Conservation (phyloP, 345 rosid genomes). For the Luvunga scandens region DNA sequence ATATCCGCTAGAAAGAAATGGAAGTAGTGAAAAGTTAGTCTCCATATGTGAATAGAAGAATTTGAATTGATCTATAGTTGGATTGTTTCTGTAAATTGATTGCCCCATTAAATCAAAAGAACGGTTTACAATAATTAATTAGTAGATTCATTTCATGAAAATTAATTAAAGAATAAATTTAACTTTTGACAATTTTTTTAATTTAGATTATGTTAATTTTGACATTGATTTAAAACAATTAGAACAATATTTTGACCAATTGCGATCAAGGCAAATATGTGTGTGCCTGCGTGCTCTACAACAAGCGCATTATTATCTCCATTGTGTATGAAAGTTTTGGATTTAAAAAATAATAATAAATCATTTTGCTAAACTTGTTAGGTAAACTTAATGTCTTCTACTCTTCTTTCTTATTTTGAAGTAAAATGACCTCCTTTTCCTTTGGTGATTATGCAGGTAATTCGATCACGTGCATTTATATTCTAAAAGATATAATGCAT, state of each 20-base stretch:
- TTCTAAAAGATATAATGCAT: neutral
- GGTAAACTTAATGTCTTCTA: too few species aligned
- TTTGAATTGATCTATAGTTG: constrained; percentile 1
- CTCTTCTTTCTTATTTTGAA: too few species aligned
- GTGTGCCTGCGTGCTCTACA: neutral
- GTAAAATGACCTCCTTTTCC: neutral
- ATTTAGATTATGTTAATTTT: neutral
- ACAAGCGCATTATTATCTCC: neutral
- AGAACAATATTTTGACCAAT: neutral
- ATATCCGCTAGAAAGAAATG: constrained; percentile 3
- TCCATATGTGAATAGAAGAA: neutral
- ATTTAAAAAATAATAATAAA: neutral
- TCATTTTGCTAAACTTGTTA: too few species aligned
- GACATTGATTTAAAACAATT: neutral
- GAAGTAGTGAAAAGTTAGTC: neutral
- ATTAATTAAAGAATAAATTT: too few species aligned
- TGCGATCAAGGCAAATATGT: neutral
- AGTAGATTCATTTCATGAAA: too few species aligned
- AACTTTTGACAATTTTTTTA: too few species aligned
- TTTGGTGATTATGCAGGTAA: neutral
- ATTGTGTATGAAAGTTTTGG: neutral
- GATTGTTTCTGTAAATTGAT: constrained; percentile 13
- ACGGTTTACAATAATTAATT: neutral
- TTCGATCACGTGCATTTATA: neutral
- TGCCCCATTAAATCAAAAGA: neutral